These are phyloP conservation scores for Violaceomyces palustris DNA, from an alignment of 1,284 basidiomycete species.

Conservation along the genomic window DNA sequence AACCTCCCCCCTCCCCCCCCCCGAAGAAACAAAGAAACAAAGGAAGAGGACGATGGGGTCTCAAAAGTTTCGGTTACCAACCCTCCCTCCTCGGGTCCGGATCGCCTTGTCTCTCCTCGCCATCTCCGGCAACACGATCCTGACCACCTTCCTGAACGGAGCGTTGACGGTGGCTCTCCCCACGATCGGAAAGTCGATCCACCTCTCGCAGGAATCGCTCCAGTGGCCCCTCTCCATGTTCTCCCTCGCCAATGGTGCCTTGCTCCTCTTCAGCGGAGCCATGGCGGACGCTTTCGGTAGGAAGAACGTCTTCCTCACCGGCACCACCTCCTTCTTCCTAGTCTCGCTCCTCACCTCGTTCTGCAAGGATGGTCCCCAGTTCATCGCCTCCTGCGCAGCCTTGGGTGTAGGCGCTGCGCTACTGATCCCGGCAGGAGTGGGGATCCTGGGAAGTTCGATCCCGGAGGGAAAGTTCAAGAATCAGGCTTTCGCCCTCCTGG, in stretches of 20 bases:
- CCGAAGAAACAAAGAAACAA: too few species aligned
- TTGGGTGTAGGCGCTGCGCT: constrained; percentile 33
- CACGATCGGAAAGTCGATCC: constrained; percentile 57
- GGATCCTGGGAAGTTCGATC: constrained; percentile 47
- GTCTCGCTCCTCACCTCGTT: constrained; percentile 49
- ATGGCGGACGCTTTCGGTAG: constrained; percentile 56
- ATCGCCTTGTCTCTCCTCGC: constrained; percentile 26
- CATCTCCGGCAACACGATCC: constrained; percentile 30
- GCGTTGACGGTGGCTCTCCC: constrained; percentile 62
- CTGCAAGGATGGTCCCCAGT: constrained; percentile 39
- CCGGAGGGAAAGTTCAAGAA: constrained; percentile 51
- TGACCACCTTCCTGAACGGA: constrained; percentile 54
- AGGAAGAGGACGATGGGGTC: too few species aligned
- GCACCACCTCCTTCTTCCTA: constrained; percentile 46
- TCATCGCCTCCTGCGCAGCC: constrained; percentile 47
- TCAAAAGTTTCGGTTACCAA: too few species aligned
- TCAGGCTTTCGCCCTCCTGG: constrained; percentile 46
- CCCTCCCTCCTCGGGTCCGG: constrained; percentile 6
- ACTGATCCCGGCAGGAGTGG: constrained; percentile 33
- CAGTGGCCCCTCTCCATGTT: constrained; percentile 67
- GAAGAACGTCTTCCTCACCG: constrained; percentile 56
- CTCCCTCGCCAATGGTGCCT: constrained; percentile 62
- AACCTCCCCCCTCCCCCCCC: too few species aligned
- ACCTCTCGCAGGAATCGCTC: constrained; percentile 49
- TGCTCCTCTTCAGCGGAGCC: constrained; percentile 54